phyloP scores from a whole-genome alignment of 495 filamentous ascomycete species.

The Penicillium arizonense region DNA sequence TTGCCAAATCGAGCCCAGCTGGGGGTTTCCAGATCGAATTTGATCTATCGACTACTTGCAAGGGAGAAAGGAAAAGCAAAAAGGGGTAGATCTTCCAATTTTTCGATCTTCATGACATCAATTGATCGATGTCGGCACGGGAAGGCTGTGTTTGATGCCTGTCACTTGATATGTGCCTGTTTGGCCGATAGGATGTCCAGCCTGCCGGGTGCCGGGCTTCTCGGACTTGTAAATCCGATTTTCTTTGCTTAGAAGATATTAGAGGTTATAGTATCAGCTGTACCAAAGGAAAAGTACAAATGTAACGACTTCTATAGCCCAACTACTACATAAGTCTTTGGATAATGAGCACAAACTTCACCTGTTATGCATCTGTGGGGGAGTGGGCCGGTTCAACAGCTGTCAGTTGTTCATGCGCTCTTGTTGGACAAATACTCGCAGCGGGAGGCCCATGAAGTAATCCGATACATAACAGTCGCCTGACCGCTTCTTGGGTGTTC shows the following conservation, averaged over 20 bases:
- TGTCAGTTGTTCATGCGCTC: conserved; percentile 6
- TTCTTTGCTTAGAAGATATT: not conserved
- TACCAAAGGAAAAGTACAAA: no score
- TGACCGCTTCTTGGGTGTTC: conserved; percentile 14
- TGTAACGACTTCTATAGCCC: no score
- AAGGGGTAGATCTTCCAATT: not conserved
- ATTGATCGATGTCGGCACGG: not conserved
- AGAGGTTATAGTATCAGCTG: not conserved
- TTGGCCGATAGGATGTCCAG: not conserved
- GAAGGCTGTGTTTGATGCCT: not conserved
- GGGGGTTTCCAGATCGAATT: not conserved
- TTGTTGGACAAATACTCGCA: not conserved
- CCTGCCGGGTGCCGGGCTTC: conserved; percentile 3
- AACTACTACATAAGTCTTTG: not conserved
- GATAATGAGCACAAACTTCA: conserved; percentile 3
- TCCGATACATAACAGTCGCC: not conserved
- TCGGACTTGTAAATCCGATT: not conserved
- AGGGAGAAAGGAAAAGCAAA: not conserved
- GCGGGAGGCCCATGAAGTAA: not conserved
- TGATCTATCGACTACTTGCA: conserved; percentile 7
- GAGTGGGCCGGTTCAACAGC: conserved; percentile 3
- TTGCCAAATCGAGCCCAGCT: not conserved
- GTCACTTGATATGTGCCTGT: not conserved
- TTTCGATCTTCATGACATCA: not conserved
- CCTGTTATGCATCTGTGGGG: conserved; percentile 3